A percentile compares a stretch with the other conserved stretches of the same genome.
Conservation (phyloP, 1,284 basidiomycete genomes). For the Veloboletus limbatus region DNA sequence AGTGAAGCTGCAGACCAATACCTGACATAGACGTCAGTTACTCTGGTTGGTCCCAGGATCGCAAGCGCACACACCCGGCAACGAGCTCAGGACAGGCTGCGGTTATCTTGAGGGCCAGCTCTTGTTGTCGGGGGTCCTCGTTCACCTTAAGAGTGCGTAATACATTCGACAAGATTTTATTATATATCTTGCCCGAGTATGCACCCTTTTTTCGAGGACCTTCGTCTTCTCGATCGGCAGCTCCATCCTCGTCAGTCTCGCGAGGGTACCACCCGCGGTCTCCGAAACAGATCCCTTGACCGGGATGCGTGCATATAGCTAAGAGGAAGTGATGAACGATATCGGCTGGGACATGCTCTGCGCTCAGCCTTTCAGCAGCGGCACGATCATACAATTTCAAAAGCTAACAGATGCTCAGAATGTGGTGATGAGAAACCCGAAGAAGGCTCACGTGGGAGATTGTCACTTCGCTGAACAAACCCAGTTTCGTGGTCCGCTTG, state of each 20-base stretch:
- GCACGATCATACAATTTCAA: slow-evolving; percentile 65
- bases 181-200: slow-evolving; percentile 61
- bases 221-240: slow-evolving; percentile 24
- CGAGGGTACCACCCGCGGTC: slow-evolving; percentile 92
- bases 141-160: slow-evolving; percentile 74
- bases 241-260: slow-evolving; percentile 38
- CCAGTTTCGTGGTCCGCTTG: slow-evolving; percentile 65
- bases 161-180: slow-evolving; percentile 80
- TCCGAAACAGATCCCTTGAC: slow-evolving; percentile 83
- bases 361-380: slow-evolving; percentile 48
- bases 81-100: slow-evolving; percentile 84
- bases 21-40: slow-evolving; percentile 36
- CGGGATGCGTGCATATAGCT: slow-evolving; percentile 81
- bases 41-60: neutral
- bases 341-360: slow-evolving; percentile 67
- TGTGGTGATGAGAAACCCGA: neutral
- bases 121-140: slow-evolving; percentile 84
- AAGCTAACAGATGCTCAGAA: slow-evolving; percentile 42
- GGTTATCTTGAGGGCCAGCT: slow-evolving; percentile 78
- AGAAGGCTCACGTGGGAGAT: slow-evolving; percentile 52
- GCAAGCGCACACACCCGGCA: slow-evolving; percentile 51
- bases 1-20: slow-evolving; percentile 77
- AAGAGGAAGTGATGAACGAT: slow-evolving; percentile 86
- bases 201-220: slow-evolving; percentile 29
- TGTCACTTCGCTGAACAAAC: slow-evolving; percentile 61